These are phyloP conservation scores for Cucurbita argyrosperma DNA, from an alignment of 306 rosid species.

Conservation along the genomic window DNA sequence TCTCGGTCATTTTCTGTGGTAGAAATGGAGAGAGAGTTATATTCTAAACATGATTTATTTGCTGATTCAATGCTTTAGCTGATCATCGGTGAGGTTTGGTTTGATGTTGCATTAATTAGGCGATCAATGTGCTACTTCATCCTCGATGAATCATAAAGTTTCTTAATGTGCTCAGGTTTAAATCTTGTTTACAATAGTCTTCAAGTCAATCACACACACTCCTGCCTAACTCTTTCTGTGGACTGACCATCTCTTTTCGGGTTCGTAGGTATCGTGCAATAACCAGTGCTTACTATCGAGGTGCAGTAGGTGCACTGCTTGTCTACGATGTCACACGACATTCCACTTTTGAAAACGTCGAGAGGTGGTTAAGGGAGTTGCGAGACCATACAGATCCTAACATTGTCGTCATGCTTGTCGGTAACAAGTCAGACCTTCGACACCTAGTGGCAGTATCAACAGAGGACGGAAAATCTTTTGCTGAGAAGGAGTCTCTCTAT, in stretches of 20 bases:
- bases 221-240: not conserved
- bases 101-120: not conserved
- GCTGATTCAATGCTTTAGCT: not conserved
- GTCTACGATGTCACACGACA: constrained; percentile 46
- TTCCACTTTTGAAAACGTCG: constrained; percentile 41
- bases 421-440: constrained; percentile 53
- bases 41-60: not conserved
- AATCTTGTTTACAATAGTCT: not conserved
- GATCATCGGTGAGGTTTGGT: not conserved
- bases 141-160: not conserved
- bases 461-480: constrained; percentile 38
- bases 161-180: not conserved
- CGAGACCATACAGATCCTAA: constrained; percentile 54
- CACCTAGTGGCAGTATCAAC: constrained; percentile 49
- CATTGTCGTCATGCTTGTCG: constrained; percentile 49
- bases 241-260: not conserved
- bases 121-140: not conserved
- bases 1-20: not conserved
- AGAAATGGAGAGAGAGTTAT: not conserved
- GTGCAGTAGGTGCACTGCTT: constrained; percentile 50
- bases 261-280: constrained; percentile 45
- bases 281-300: constrained; percentile 53
- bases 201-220: not conserved
- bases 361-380: constrained; percentile 44
- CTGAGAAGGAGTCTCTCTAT: constrained; percentile 37